phyloP scores from a whole-genome alignment of 768 basidiomycete species.

The Mycena belliarum region DNA sequence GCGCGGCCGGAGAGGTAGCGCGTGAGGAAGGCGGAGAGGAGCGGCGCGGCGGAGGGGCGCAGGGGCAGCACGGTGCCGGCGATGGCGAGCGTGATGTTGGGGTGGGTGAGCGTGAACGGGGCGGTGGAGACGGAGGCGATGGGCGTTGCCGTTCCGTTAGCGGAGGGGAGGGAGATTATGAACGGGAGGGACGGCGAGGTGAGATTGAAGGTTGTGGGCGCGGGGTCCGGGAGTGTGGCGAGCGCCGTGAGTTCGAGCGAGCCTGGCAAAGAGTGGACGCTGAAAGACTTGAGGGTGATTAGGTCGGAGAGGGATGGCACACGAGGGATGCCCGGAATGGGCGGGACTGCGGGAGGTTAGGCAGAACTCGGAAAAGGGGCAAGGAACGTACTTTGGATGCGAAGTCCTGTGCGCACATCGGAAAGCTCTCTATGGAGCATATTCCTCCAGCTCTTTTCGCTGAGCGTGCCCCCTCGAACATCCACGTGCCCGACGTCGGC shows the following conservation, averaged over 20 bases:
- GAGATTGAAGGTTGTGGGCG: constrained; percentile 49
- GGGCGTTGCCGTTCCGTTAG: constrained; percentile 34
- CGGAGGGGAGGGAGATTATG: constrained; percentile 49
- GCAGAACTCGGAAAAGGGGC: neutral
- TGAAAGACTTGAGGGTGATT: constrained; percentile 60
- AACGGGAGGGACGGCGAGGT: constrained; percentile 64
- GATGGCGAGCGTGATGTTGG: constrained; percentile 64
- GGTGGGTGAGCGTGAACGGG: constrained; percentile 63
- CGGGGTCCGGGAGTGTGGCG: constrained; percentile 61
- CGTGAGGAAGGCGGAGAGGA: constrained; percentile 63
- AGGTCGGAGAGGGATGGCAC: constrained; percentile 61
- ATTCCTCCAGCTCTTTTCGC: constrained; percentile 50
- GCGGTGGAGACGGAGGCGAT: constrained; percentile 56
- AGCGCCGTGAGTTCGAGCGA: constrained; percentile 47
- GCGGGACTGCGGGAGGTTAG: constrained; percentile 48
- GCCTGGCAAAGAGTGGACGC: constrained; percentile 32
- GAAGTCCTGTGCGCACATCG: constrained; percentile 48
- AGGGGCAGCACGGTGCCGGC: constrained; percentile 61
- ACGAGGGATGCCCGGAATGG: constrained; percentile 63
- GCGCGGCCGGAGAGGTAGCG: constrained; percentile 59
- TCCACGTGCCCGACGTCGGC: constrained; percentile 43
- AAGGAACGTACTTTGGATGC: constrained; percentile 51
- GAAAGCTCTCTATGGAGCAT: constrained; percentile 40
- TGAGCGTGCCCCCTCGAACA: constrained; percentile 52
- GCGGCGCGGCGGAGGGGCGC: constrained; percentile 33